A percentile compares a stretch with the other conserved stretches of the same genome.
Conservation (phyloP, 495 filamentous ascomycete genomes). For the Diplogelasinospora grovesii region DNA sequence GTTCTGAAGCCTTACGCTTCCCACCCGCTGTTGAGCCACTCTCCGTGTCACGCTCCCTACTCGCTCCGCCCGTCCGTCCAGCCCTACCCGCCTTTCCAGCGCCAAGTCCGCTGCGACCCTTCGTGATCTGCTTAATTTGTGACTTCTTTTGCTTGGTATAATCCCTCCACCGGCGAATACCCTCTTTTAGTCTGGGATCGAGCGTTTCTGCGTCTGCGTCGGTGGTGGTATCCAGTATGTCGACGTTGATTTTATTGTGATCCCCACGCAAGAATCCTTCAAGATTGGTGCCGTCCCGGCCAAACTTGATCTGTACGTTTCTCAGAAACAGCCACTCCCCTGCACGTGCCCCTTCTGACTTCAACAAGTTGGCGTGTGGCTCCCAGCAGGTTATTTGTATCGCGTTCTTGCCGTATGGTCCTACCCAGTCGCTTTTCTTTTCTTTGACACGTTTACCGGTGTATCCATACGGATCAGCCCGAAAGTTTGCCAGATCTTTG, state of each 20-base stretch:
- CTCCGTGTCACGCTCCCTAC: no score
- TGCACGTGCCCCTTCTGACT: slow-evolving; percentile 46
- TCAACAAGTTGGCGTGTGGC: slow-evolving; percentile 55
- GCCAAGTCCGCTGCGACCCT: slow-evolving; percentile 10
- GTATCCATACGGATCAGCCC: slow-evolving; percentile 32
- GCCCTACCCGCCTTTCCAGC: no score
- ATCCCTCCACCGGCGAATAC: slow-evolving; percentile 55
- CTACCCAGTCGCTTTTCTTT: slow-evolving; percentile 48
- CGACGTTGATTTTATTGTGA: slow-evolving; percentile 47
- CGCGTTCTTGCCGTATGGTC: slow-evolving; percentile 68
- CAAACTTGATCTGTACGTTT: slow-evolving; percentile 66
- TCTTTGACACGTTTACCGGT: slow-evolving; percentile 5
- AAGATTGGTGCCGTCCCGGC: slow-evolving; percentile 44
- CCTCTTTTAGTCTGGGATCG: slow-evolving; percentile 51
- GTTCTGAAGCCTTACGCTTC: slow-evolving; percentile 21
- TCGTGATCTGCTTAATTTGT: slow-evolving; percentile 37
- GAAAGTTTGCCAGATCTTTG: slow-evolving; percentile 27
- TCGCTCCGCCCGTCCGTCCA: no score
- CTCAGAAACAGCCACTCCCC: slow-evolving; percentile 57
- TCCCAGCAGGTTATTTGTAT: slow-evolving; percentile 68
- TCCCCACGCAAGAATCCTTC: slow-evolving; percentile 72
- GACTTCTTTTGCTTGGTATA: slow-evolving; percentile 51
- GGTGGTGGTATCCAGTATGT: slow-evolving; percentile 18
- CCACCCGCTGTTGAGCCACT: no score
- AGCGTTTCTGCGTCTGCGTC: slow-evolving; percentile 32